A percentile compares a stretch with the other conserved stretches of the same genome.
These are phyloP conservation scores for Botryotinia convoluta DNA, from an alignment of 2,329 filamentous ascomycete species.

Conservation along the genomic window DNA sequence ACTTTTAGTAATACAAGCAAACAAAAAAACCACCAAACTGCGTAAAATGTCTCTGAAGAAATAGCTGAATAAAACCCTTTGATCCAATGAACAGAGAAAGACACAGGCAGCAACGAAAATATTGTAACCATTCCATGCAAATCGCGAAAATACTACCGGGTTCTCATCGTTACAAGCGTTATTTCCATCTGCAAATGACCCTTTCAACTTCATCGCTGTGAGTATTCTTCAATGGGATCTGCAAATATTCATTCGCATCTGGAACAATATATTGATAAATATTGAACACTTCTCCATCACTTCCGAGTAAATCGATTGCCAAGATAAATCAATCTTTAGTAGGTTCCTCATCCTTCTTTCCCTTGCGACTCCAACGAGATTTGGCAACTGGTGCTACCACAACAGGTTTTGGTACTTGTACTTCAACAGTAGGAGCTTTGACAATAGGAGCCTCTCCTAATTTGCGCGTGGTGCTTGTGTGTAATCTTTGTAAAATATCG, in stretches of 20 bases:
- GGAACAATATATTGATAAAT: neutral
- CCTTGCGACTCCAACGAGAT: neutral
- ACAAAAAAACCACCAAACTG: neutral
- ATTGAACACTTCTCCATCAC: neutral
- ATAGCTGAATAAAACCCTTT: no score
- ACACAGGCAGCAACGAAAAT: neutral
- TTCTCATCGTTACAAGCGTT: neutral
- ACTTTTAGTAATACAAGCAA: neutral
- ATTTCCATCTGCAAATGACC: neutral
- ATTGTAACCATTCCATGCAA: neutral
- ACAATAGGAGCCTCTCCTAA: slow-evolving; percentile 36
- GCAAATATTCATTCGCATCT: neutral
- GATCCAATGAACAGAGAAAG: neutral
- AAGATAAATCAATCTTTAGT: neutral
- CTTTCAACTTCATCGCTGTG: neutral
- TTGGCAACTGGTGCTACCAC: neutral
- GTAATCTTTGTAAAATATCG: slow-evolving; percentile 36
- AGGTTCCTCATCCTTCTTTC: neutral
- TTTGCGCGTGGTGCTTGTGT: slow-evolving; percentile 37
- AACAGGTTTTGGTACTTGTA: neutral
- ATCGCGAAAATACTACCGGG: neutral
- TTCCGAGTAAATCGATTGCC: neutral
- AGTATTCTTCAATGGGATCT: neutral
- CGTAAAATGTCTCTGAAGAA: neutral
- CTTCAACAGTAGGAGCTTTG: neutral